Conservation (phyloP, 768 basidiomycete genomes). For the Calocybe indica region DNA sequence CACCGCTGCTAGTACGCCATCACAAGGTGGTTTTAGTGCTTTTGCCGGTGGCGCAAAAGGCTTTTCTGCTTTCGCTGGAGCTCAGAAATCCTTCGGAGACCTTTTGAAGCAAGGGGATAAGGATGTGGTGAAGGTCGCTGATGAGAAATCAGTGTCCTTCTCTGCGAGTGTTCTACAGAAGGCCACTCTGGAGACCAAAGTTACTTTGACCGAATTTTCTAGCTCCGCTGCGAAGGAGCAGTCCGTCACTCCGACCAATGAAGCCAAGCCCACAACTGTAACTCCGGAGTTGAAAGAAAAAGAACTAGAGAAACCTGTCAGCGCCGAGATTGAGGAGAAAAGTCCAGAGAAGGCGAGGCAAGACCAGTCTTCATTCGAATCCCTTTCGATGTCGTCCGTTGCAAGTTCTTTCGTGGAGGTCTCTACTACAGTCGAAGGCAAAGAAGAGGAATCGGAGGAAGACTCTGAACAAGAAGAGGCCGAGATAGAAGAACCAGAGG, state of each 20-base stretch:
- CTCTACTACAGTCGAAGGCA: constrained; percentile 21
- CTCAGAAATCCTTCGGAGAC: constrained; percentile 55
- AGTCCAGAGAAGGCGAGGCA: constrained; percentile 2
- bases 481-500: constrained; percentile 21
- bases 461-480: constrained; percentile 18
- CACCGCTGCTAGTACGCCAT: constrained; percentile 15
- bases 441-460: constrained; percentile 27
- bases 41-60: constrained; percentile 38
- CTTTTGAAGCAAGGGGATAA: constrained; percentile 40
- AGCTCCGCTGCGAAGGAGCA: too few relatives aligned
- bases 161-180: constrained; percentile 9
- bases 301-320: not conserved
- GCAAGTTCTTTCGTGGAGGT: constrained; percentile 47
- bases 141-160: constrained; percentile 2
- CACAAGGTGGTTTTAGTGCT: constrained; percentile 42
- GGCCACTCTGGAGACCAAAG: constrained; percentile 1
- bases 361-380: constrained; percentile 25
- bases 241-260: too few relatives aligned
- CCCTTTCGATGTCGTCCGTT: constrained; percentile 35
- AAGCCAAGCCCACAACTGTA: not conserved
- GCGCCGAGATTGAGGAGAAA: too few relatives aligned
- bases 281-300: not conserved
- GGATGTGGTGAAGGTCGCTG: constrained; percentile 5
- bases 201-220: too few relatives aligned
- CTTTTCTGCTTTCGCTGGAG: constrained; percentile 36